Conservation (phyloP, 306 rosid species). For the Lathyrus sativus region DNA sequence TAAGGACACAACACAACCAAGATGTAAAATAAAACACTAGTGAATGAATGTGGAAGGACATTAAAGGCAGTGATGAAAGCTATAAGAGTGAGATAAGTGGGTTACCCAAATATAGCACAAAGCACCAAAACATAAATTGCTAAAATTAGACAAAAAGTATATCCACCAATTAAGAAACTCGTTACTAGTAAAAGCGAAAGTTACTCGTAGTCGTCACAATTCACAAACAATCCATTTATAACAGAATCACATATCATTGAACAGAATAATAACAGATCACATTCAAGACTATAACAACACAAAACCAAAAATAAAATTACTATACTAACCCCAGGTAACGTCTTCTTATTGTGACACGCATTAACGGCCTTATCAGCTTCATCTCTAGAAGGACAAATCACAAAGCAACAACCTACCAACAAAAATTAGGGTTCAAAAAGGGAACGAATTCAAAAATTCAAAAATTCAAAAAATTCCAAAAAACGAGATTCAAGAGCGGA, state of each 20-base stretch:
- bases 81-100: slow-evolving; percentile 5
- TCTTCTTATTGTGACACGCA: slow-evolving; percentile 93
- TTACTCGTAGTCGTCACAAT: slow-evolving; percentile 20
- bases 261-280: slow-evolving; percentile 32
- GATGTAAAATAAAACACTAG: neutral
- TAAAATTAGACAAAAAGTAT: slow-evolving; percentile 33
- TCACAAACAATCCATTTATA: slow-evolving; percentile 12
- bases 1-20: neutral
- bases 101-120: slow-evolving; percentile 41
- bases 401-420: slow-evolving; percentile 81
- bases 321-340: slow-evolving; percentile 72
- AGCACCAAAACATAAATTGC: slow-evolving; percentile 16
- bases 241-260: slow-evolving; percentile 4
- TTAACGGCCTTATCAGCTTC: slow-evolving; percentile 97
- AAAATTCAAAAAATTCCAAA: neutral
- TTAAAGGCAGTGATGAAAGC: neutral
- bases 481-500: neutral
- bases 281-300: neutral
- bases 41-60: neutral
- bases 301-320: neutral
- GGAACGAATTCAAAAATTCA: neutral
- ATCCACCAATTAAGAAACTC: slow-evolving; percentile 37
- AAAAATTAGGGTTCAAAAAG: slow-evolving; percentile 46
- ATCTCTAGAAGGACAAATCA: slow-evolving; percentile 86
- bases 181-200: slow-evolving; percentile 9